A percentile compares a stretch with the other conserved stretches of the same genome.
These are phyloP conservation scores for Entonaema liquescens DNA, from an alignment of 495 filamentous ascomycete genomes.

Conservation along the genomic window DNA sequence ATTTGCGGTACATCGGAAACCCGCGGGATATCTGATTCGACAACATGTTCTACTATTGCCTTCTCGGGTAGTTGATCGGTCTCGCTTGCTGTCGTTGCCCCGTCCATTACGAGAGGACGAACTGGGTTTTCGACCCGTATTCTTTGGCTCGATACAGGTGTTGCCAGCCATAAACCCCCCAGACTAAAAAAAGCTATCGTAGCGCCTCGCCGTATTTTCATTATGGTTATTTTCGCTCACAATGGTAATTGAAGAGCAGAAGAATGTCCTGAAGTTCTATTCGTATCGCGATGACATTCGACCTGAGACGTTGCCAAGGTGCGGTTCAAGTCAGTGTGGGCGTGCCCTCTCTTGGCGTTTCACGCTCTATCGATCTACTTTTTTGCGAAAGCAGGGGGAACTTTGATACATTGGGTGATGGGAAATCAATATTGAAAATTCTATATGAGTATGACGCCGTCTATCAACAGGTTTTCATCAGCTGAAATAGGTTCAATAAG, in stretches of 20 bases:
- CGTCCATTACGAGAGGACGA: conserved; percentile 25
- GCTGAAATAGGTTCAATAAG: conserved; percentile 14
- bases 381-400: background rate
- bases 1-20: conserved; percentile 32
- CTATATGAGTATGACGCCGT: conserved; percentile 2
- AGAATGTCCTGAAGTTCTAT: conserved; percentile 15
- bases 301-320: conserved; percentile 40
- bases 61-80: conserved; percentile 23
- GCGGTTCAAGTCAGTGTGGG: conserved; percentile 10
- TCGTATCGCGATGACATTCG: conserved; percentile 6
- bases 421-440: conserved; percentile 7
- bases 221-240: conserved; percentile 6
- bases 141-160: conserved; percentile 20
- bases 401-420: conserved; percentile 8
- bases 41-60: conserved; percentile 25
- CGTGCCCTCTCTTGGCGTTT: conserved; percentile 40
- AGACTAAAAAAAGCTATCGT: conserved; percentile 17
- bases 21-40: conserved; percentile 33
- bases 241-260: conserved; percentile 9
- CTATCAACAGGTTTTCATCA: conserved; percentile 13
- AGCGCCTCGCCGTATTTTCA: conserved; percentile 14
- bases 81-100: conserved; percentile 5
- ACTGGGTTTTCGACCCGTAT: conserved; percentile 23
- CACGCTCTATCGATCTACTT: conserved; percentile 17
- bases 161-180: conserved; percentile 17